Evolutionary conservation across 2,329 filamentous ascomycete species (phyloP).

Genomic region (Ophiocordyceps robertsii): DNA sequence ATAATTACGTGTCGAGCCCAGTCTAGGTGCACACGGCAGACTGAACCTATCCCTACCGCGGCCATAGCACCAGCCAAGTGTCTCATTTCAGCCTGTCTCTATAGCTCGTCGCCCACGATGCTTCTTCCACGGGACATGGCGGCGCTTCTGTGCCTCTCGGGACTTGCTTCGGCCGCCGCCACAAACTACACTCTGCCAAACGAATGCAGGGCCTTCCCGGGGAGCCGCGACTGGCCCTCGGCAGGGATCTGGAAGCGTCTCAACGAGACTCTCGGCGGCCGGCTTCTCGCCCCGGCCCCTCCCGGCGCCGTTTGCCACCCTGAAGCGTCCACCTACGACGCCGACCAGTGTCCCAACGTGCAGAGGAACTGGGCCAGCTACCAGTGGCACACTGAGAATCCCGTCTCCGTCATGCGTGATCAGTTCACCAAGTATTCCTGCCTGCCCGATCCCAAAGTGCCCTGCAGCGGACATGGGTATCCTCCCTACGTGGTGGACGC

Average conservation of each 20-base stretch:
- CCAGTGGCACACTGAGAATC: slow-evolving; percentile 14
- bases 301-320: slow-evolving; percentile 17
- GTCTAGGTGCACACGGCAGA: no score
- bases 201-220: slow-evolving; percentile 33
- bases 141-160: no score
- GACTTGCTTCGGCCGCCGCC: not conserved
- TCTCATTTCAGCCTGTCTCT: no score
- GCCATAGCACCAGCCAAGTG: no score
- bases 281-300: slow-evolving; percentile 27
- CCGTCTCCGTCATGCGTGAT: slow-evolving; percentile 20
- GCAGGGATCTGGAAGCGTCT: slow-evolving; percentile 28
- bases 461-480: slow-evolving; percentile 21
- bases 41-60: no score
- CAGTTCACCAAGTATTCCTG: slow-evolving; percentile 38
- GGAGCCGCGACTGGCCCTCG: slow-evolving; percentile 32
- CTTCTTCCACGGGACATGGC: no score
- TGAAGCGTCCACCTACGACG: slow-evolving; percentile 11
- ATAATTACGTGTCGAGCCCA: no score
- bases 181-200: not conserved
- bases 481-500: slow-evolving; percentile 23
- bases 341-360: slow-evolving; percentile 14
- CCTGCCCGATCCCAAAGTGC: slow-evolving; percentile 23
- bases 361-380: slow-evolving; percentile 13
- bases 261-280: slow-evolving; percentile 28
- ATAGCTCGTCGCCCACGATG: no score